These are phyloP conservation scores for Colletotrichum sp. DNA, from an alignment of 2,329 filamentous ascomycete species.

Conservation along the genomic window DNA sequence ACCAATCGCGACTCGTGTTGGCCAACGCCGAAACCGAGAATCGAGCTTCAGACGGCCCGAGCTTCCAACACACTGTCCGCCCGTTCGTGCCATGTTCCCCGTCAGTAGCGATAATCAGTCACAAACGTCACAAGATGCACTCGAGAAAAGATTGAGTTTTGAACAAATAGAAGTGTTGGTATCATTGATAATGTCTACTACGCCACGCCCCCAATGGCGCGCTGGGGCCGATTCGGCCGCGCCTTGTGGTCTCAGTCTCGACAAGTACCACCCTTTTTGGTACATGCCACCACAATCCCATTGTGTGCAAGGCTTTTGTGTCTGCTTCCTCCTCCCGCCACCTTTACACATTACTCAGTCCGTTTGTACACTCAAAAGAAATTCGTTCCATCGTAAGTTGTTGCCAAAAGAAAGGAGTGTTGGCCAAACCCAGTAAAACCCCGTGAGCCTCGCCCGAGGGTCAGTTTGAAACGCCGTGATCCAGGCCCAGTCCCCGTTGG, in stretches of 20 bases:
- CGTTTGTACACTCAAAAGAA: conserved; percentile 13
- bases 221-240: background rate
- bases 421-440: background rate
- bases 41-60: background rate
- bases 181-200: conserved; percentile 14
- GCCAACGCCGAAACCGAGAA: background rate
- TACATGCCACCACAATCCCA: conserved; percentile 10
- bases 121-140: background rate
- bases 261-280: conserved; percentile 7
- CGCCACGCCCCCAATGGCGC: background rate
- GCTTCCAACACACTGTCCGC: background rate
- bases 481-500: conserved; percentile 3
- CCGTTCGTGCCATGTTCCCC: background rate
- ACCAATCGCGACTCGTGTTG: background rate
- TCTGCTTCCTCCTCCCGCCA: background rate
- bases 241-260: background rate
- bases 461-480: conserved; percentile 16
- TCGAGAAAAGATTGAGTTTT: background rate
- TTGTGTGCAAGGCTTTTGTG: background rate
- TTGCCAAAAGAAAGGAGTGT: conserved; percentile 1
- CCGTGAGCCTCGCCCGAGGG: background rate
- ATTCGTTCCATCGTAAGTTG: conserved; percentile 13
- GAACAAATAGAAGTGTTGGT: conserved; percentile 17
- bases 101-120: background rate
- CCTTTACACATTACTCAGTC: conserved; percentile 16